Percentiles rank a stretch among this genome's conserved stretches.
These are phyloP conservation scores for Ulvella scutata DNA, from an alignment of 139 green algal genomes.

Conservation along the genomic window DNA sequence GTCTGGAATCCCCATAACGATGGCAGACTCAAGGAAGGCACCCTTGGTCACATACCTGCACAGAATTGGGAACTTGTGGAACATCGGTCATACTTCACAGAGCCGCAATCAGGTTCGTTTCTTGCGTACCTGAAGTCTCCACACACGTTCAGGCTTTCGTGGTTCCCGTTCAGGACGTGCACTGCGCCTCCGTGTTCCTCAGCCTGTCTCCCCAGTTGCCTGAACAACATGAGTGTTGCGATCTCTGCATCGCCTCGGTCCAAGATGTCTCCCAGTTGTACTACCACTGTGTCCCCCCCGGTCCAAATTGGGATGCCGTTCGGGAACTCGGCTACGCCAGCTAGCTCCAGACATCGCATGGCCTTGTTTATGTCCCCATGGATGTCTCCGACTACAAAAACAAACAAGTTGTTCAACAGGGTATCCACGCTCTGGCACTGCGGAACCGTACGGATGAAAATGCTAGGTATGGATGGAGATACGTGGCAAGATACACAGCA, in stretches of 20 bases:
- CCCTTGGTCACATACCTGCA: slow-evolving; percentile 71
- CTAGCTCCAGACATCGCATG: slow-evolving; percentile 46
- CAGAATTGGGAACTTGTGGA: not conserved
- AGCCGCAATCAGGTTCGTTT: not conserved
- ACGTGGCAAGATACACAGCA: too few species aligned
- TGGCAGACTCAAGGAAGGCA: slow-evolving; percentile 62
- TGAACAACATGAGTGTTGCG: slow-evolving; percentile 60
- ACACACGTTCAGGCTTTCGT: slow-evolving; percentile 76
- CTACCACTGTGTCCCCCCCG: slow-evolving; percentile 64
- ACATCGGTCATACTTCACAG: too few species aligned
- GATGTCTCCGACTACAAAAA: slow-evolving; percentile 67
- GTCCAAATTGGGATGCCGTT: slow-evolving; percentile 37
- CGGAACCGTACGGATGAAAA: not conserved
- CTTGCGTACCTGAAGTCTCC: slow-evolving; percentile 58
- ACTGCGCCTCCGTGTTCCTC: slow-evolving; percentile 57
- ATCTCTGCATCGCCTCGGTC: slow-evolving; percentile 81
- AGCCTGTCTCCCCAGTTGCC: slow-evolving; percentile 63
- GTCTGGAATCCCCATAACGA: slow-evolving; percentile 47
- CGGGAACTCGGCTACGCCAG: slow-evolving; percentile 32
- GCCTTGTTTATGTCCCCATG: slow-evolving; percentile 79
- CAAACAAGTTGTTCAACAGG: not conserved
- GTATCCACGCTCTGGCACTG: not conserved
- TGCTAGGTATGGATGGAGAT: not conserved
- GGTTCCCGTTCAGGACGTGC: slow-evolving; percentile 89
- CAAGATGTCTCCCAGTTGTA: slow-evolving; percentile 84